A percentile compares a stretch with the other conserved stretches of the same genome.
phyloP scores from a whole-genome alignment of 2,329 filamentous ascomycete genomes.

The Mycogone perniciosa region DNA sequence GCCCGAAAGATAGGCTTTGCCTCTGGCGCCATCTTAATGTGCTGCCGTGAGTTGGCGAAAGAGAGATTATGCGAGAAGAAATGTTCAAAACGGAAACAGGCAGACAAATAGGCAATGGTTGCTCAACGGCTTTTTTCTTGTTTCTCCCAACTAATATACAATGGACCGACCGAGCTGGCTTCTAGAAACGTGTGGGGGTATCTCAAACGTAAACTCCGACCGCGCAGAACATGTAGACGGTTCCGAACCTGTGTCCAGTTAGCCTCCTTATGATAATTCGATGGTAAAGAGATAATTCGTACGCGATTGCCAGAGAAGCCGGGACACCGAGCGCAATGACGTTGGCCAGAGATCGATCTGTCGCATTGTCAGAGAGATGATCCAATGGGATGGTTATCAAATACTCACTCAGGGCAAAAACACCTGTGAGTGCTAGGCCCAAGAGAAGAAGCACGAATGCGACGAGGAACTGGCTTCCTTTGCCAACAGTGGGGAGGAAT shows the following conservation, averaged over 20 bases:
- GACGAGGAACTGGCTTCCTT: conserved; percentile 76
- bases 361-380: conserved; percentile 17
- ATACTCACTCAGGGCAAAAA: conserved; percentile 78
- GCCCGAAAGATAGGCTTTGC: conserved; percentile 60
- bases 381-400: not conserved
- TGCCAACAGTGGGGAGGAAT: conserved; percentile 72
- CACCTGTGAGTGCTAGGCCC: conserved; percentile 65
- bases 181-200: conserved; percentile 34
- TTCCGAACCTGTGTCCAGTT: conserved; percentile 63
- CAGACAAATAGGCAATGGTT: conserved; percentile 17
- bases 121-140: conserved; percentile 26
- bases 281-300: conserved; percentile 34
- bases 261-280: conserved; percentile 16
- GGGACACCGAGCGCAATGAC: conserved; percentile 75
- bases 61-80: conserved; percentile 7
- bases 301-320: conserved; percentile 86
- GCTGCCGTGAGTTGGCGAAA: not conserved
- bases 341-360: conserved; percentile 76
- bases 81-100: not conserved
- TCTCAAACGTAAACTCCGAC: conserved; percentile 95
- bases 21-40: conserved; percentile 25
- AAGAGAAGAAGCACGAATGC: conserved; percentile 69
- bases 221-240: conserved; percentile 98
- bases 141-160: conserved; percentile 34
- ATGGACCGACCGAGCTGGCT: conserved; percentile 22